Base-by-base conservation (phyloP, 1,139 yeast genomes). In the Taphrina flavorubra region DNA sequence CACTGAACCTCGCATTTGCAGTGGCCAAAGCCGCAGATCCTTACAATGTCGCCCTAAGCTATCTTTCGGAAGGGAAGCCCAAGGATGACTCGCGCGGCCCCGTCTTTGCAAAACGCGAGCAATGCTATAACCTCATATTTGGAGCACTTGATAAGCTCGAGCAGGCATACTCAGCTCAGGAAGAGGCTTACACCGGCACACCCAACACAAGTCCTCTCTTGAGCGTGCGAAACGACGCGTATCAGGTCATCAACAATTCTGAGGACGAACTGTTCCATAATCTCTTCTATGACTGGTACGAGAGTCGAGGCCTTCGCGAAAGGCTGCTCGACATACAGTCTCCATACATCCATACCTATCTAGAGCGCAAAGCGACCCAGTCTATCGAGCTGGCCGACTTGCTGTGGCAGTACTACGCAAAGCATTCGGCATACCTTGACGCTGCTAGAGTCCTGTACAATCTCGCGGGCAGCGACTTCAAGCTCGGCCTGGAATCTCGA, bases 231-330 rank as follows among this genome's bases (percentile, higher is more conserved):
- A 90, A 90, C 73, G 83, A 85, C 59, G 86, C 95, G 37, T 92
- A 92, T 75, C 84, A 84, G 25, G 84, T 89, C 13, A 90, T 96
- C 72, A 86, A 91, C 75, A 84, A 85, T 14, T 87, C 89, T 63
- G 82, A 84, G 62, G 98, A 94, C 75, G 90, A 88, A 75, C 78
- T 86, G 16, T 95, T 95, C 82, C 99, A 95, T 73, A 91, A 88
- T 77, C 89, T 90, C 73, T 85, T 94, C 73, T 95, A 95, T 77
- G 96, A 90, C 76, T 95, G 99, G 98, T 87, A 91, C 74, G 87
- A 92, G 53, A 80, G 83, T 58, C 90, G 90, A 76, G 92, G 91
- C 1, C 84, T 87, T 46, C 88, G 90, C 71, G 95, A 89, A 69
- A 84, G 92, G 70, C 81, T 95, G 58, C 81, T 94, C 72, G 90